A percentile compares a stretch with the other conserved stretches of the same genome.
Evolutionary conservation across 495 filamentous ascomycete genomes (phyloP).

Genomic region (Hyaloscypha variabilis): DNA sequence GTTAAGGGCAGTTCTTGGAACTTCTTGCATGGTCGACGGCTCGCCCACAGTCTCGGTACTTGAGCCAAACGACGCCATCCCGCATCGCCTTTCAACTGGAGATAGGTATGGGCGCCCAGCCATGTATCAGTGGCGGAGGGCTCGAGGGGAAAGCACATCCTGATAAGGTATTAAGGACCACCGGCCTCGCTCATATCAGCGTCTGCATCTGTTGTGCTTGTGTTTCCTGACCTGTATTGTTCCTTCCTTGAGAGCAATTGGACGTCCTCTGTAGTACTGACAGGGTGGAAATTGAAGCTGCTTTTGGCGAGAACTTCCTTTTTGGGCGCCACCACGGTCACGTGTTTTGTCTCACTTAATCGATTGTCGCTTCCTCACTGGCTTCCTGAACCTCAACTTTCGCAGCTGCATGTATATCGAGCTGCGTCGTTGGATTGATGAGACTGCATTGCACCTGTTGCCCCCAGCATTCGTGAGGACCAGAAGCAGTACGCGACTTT

Average conservation of each 20-base stretch:
- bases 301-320: background rate
- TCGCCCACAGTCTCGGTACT: background rate
- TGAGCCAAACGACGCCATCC: background rate
- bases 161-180: constrained; percentile 1
- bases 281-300: background rate
- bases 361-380: background rate
- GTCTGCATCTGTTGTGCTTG: background rate
- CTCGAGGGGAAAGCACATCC: background rate
- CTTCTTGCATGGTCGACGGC: background rate
- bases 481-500: background rate
- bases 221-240: background rate
- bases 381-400: background rate
- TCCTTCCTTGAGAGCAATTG: background rate
- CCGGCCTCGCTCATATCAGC: background rate
- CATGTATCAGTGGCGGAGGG: background rate
- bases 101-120: background rate
- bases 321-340: background rate
- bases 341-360: background rate
- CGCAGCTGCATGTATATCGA: background rate
- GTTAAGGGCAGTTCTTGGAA: too few relatives aligned
- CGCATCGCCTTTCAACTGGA: background rate
- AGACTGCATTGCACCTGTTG: background rate
- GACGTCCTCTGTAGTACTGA: background rate
- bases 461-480: background rate
- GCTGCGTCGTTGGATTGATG: background rate